phyloP scores from a whole-genome alignment of 2,329 filamentous ascomycete species.

The Geosmithia morbida region DNA sequence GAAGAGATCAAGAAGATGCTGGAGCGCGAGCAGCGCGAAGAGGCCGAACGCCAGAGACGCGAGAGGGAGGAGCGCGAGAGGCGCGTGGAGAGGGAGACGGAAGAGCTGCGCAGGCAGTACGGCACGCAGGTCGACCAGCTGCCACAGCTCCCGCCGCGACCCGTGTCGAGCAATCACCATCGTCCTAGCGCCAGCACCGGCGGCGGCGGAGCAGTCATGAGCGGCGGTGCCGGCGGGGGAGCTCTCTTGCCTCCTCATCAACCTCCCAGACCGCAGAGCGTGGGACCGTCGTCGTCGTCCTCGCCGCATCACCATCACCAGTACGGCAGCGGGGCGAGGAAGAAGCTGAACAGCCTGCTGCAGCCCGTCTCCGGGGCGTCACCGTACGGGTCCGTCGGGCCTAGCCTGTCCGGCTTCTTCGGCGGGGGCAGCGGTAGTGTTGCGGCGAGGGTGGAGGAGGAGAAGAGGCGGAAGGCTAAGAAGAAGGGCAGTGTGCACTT shows the following conservation, averaged over 20 bases:
- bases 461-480: constrained; percentile 24
- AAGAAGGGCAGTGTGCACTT: constrained; percentile 36
- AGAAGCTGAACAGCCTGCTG: constrained; percentile 14
- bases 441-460: constrained; percentile 16
- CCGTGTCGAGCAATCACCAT: constrained; percentile 6
- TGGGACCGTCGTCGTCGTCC: constrained; percentile 23
- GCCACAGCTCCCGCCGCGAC: constrained; percentile 9
- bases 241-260: constrained; percentile 13
- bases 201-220: constrained; percentile 8
- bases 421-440: constrained; percentile 7
- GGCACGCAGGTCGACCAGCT: constrained; percentile 34
- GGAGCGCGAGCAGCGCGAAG: constrained; percentile 52
- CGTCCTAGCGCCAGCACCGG: constrained; percentile 4
- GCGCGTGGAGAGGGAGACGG: constrained; percentile 66
- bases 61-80: constrained; percentile 25
- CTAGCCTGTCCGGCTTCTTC: constrained; percentile 30
- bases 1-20: constrained; percentile 48
- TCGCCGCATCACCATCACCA: neutral
- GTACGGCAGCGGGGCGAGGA: constrained; percentile 4
- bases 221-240: constrained; percentile 4
- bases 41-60: constrained; percentile 30
- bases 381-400: constrained; percentile 22
- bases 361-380: constrained; percentile 4
- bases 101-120: constrained; percentile 57
- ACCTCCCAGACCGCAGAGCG: constrained; percentile 33